Evolutionary conservation across 805 yeast genomes (phyloP).

Genomic region (Candida yuanshanica): DNA sequence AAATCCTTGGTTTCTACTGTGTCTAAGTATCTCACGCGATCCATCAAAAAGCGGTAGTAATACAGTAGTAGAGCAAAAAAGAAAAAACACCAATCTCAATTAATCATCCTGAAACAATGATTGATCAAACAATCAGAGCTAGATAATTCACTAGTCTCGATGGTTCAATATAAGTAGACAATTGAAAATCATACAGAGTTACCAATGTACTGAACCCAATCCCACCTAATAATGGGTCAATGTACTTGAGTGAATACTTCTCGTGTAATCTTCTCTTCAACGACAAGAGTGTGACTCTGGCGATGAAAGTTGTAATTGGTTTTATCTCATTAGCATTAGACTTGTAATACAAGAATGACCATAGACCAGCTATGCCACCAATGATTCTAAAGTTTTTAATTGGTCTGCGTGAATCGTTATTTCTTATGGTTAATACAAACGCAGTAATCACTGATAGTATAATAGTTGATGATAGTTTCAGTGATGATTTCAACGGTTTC

Average conservation of each 20-base stretch:
- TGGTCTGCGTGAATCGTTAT: not conserved
- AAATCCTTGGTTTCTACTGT: too few species aligned
- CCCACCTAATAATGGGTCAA: conserved; percentile 3
- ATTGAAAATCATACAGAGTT: not conserved
- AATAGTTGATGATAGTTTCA: conserved; percentile 3
- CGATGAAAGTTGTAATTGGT: conserved; percentile 1
- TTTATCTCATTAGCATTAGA: conserved; percentile 1
- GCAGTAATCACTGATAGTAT: conserved; percentile 3
- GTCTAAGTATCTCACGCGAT: too few species aligned
- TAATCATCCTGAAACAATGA: too few species aligned
- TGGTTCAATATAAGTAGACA: conserved; percentile 2
- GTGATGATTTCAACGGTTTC: not conserved
- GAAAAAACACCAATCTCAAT: too few species aligned
- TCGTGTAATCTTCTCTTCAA: conserved; percentile 2
- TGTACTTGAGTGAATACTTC: not conserved
- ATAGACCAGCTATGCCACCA: conserved; percentile 11
- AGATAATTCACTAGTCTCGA: conserved; percentile 1
- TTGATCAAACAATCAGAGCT: not conserved
- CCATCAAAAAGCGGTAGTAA: too few species aligned
- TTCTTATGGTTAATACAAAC: conserved; percentile 1
- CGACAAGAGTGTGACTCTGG: conserved; percentile 4
- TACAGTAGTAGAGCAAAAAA: too few species aligned
- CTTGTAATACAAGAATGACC: conserved; percentile 5
- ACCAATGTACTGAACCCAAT: conserved; percentile 4
- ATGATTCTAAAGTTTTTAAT: conserved; percentile 5